These are phyloP conservation scores for Coemansia asiatica DNA, from an alignment of 192 early-diverging fungal species.

Conservation along the genomic window DNA sequence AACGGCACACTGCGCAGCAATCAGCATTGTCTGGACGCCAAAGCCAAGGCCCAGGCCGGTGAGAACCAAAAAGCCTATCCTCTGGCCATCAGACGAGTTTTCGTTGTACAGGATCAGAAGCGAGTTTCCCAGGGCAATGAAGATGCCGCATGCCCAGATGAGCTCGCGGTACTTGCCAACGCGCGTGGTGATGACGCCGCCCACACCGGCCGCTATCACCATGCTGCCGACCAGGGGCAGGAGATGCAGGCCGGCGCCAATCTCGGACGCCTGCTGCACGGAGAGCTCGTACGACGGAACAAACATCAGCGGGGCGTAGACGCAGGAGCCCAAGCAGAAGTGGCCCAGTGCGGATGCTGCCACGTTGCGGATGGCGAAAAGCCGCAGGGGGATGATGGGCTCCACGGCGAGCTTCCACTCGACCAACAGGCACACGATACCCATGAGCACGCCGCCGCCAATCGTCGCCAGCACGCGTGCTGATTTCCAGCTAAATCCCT, in stretches of 20 bases:
- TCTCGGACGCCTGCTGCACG: slow-evolving; percentile 60
- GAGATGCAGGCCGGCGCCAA: slow-evolving; percentile 67
- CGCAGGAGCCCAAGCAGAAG: slow-evolving; percentile 42
- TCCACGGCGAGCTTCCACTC: slow-evolving; percentile 69
- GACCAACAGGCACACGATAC: slow-evolving; percentile 47
- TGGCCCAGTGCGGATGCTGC: slow-evolving; percentile 29
- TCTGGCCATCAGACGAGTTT: slow-evolving; percentile 52
- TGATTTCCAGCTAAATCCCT: slow-evolving; percentile 69
- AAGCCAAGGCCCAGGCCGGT: slow-evolving; percentile 75
- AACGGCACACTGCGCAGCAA: slow-evolving; percentile 72
- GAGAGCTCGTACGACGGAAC: slow-evolving; percentile 65
- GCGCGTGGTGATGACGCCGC: slow-evolving; percentile 61
- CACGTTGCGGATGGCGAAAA: slow-evolving; percentile 57
- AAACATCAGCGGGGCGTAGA: slow-evolving; percentile 64
- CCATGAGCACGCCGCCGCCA: slow-evolving; percentile 28
- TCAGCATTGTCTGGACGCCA: slow-evolving; percentile 70
- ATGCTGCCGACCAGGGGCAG: slow-evolving; percentile 73
- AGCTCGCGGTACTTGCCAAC: slow-evolving; percentile 62
- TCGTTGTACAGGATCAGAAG: slow-evolving; percentile 62
- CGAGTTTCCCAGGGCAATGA: slow-evolving; percentile 66
- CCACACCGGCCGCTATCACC: slow-evolving; percentile 63
- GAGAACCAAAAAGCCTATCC: slow-evolving; percentile 67
- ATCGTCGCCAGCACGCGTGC: slow-evolving; percentile 65
- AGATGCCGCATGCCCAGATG: slow-evolving; percentile 62
- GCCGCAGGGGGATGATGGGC: slow-evolving; percentile 59